Conservation (phyloP, 805 yeast species). For the Myxozyma sirexii region DNA sequence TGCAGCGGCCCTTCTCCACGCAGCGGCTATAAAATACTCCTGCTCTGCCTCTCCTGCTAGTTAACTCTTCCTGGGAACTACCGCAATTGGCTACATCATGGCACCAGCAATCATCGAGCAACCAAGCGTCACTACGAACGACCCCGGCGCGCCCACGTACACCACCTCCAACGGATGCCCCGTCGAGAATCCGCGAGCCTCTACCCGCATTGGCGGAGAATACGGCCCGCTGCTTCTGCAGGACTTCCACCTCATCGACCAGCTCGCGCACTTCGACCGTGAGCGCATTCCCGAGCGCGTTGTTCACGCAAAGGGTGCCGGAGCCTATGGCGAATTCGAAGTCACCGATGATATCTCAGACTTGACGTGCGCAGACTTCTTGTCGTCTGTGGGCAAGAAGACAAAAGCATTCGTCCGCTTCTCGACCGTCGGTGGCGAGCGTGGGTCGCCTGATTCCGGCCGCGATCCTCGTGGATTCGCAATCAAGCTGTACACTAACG, state of each 20-base stretch:
- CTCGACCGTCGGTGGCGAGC: conserved; percentile 72
- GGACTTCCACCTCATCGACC: conserved; percentile 60
- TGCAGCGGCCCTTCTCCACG: no score
- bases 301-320: conserved; percentile 69
- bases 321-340: conserved; percentile 62
- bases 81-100: conserved; percentile 11
- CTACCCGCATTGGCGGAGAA: conserved; percentile 54
- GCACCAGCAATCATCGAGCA: conserved; percentile 22
- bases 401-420: conserved; percentile 64
- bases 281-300: conserved; percentile 70
- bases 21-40: background rate
- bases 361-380: conserved; percentile 53
- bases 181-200: conserved; percentile 56
- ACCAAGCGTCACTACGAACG: conserved; percentile 6
- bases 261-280: conserved; percentile 61
- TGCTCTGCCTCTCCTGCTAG: background rate
- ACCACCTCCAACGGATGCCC: conserved; percentile 61
- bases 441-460: conserved; percentile 65
- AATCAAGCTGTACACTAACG: conserved; percentile 65
- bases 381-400: conserved; percentile 72
- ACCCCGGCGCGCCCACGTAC: conserved; percentile 39
- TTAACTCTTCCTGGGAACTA: background rate
- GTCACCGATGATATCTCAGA: conserved; percentile 61
- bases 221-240: conserved; percentile 60
- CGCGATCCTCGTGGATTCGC: conserved; percentile 75